These are phyloP conservation scores for Mucor racemosus DNA, from an alignment of 371 early-diverging fungal genomes.

Conservation along the genomic window DNA sequence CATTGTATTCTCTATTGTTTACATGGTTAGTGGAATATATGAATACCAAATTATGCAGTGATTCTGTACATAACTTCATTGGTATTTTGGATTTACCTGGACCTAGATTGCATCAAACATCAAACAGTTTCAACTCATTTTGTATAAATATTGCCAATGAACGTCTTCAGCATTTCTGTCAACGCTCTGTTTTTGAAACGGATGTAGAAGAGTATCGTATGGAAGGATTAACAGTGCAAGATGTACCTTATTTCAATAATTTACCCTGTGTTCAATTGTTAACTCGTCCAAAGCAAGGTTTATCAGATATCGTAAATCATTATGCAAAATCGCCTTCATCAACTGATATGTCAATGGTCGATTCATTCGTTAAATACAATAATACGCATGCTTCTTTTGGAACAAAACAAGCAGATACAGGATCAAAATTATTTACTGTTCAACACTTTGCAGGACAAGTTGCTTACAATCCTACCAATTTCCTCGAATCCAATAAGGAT, in stretches of 20 bases:
- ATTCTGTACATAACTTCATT: conserved; percentile 69
- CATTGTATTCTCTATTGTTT: conserved; percentile 84
- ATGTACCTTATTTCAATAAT: conserved; percentile 57
- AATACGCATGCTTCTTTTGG: conserved; percentile 52
- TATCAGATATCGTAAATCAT: conserved; percentile 63
- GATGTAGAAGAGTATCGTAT: conserved; percentile 53
- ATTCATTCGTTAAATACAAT: conserved; percentile 46
- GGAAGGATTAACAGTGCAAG: conserved; percentile 62
- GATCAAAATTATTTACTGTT: conserved; percentile 61
- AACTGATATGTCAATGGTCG: conserved; percentile 47
- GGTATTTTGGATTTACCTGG: conserved; percentile 73
- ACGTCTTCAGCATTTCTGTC: conserved; percentile 72
- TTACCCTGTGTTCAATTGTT: conserved; percentile 58
- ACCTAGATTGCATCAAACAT: conserved; percentile 12
- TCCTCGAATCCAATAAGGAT: conserved; percentile 76
- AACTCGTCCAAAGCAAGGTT: conserved; percentile 53
- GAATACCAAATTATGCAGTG: conserved; percentile 76
- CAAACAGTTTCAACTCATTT: conserved; percentile 53
- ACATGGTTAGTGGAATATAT: conserved; percentile 91
- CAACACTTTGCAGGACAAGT: conserved; percentile 84
- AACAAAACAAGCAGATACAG: conserved; percentile 36
- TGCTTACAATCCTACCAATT: conserved; percentile 74
- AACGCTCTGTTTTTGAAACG: conserved; percentile 69
- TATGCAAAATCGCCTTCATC: conserved; percentile 42
- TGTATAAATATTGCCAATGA: conserved; percentile 87